Evolutionary conservation across 2,329 filamentous ascomycete genomes (phyloP), one percentile per base, ranked within the genome.

Genomic region (Aschersonia sp.): DNA sequence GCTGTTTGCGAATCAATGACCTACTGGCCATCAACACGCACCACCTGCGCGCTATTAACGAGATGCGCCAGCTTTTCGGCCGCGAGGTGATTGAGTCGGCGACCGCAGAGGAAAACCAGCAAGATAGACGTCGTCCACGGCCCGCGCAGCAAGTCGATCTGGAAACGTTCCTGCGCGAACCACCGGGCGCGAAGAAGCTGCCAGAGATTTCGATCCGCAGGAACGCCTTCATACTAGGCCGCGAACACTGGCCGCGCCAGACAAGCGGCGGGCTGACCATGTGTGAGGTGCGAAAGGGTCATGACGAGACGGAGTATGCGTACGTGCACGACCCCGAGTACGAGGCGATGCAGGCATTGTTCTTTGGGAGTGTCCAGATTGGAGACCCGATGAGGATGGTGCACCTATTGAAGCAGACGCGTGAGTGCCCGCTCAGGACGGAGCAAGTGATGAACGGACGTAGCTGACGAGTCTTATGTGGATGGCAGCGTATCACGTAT

Each of bases 181-280:
- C 75, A 12, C 74, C 78, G 30, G 74, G 74, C 1, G 56, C 57
- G 4, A 75, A 78, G 55, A 81, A 77, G 55, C 71, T 92, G 46
- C 78, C 81, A 1, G 82, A 87, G 47, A 72, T 88, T 32, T 81
- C 84, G 28, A 70, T 86, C 31, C 77, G 85, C 43, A 77, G 84
- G 38, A 96, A 95, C 58, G 74, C 86, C 9, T 91, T 95, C 59
- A 80, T 94, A 51, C 84, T 89, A 55, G 87, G 86, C 45, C 89
- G 88, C 58, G 87, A 92, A 53, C 80, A 85, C 46, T 96, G 89
- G 89, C 89, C 89, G 3, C 74, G 78, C 32, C 81, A 82, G 46
- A 78, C 87, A 1, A 82, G 84, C 35, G 86, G 85, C 12, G 92
- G 92, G 0, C 70, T 98, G 48, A 82, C 81, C 6, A 95, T 98